Evolutionary conservation across 768 basidiomycete species (phyloP).

Genomic region (Agaricus subrufescens): DNA sequence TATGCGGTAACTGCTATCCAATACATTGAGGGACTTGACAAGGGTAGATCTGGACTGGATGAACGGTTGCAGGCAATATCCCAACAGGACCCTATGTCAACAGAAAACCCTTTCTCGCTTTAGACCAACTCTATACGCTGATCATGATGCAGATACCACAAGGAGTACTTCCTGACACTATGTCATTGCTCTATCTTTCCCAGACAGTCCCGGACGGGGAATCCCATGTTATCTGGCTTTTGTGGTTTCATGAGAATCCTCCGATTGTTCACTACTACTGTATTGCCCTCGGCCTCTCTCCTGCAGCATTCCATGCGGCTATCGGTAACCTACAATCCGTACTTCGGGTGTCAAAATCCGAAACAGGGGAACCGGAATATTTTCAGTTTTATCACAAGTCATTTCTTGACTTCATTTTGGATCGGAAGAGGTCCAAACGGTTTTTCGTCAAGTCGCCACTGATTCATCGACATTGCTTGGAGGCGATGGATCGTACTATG

Average conservation of each 20-base stretch:
- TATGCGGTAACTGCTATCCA: neutral
- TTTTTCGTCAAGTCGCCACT: too few relatives aligned
- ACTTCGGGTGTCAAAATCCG: too few relatives aligned
- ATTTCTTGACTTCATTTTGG: too few relatives aligned
- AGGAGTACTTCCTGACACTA: neutral
- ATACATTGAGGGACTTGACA: neutral
- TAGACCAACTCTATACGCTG: neutral
- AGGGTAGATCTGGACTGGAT: neutral
- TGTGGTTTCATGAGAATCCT: neutral
- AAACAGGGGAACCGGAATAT: too few relatives aligned
- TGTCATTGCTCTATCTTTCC: neutral
- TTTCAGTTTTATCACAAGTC: too few relatives aligned
- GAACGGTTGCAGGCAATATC: neutral
- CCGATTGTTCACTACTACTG: neutral
- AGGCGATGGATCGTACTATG: too few relatives aligned
- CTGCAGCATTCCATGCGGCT: too few relatives aligned
- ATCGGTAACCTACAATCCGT: too few relatives aligned
- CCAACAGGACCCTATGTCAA: neutral
- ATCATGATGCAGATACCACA: neutral
- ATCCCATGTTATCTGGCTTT: neutral
- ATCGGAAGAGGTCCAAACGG: too few relatives aligned
- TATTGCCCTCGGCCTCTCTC: too few relatives aligned
- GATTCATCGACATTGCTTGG: neutral
- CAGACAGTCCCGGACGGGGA: neutral
- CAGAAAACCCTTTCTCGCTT: neutral